phyloP scores from a whole-genome alignment of 2,329 filamentous ascomycete species.

The Fusarium solani-melongenae region DNA sequence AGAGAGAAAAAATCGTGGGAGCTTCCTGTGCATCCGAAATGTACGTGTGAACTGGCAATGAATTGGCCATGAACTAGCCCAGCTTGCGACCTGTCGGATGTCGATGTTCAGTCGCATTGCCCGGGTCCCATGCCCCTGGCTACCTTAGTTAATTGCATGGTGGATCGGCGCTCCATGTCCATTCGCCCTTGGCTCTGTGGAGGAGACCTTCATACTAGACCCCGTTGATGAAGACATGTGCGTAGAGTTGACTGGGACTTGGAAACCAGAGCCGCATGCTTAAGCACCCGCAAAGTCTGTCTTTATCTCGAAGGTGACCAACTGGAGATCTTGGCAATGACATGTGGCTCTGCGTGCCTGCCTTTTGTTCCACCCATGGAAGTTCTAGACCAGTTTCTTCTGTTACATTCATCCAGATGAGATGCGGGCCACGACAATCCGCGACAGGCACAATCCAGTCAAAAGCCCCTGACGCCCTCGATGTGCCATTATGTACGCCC shows the following conservation, averaged over 20 bases:
- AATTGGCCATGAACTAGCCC: constrained; percentile 20
- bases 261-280: constrained; percentile 8
- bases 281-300: not conserved
- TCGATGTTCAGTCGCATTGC: constrained; percentile 19
- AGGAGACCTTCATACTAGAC: not conserved
- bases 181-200: not conserved
- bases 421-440: not conserved
- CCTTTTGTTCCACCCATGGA: not conserved
- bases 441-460: not conserved
- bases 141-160: constrained; percentile 4
- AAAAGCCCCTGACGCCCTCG: not conserved
- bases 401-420: not conserved
- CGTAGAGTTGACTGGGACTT: not conserved
- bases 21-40: constrained; percentile 9
- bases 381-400: constrained; percentile 1
- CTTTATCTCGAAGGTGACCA: not conserved
- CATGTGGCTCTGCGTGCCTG: not conserved
- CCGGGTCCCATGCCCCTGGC: constrained; percentile 8
- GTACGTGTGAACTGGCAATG: constrained; percentile 21
- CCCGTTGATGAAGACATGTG: not conserved
- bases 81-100: constrained; percentile 3
- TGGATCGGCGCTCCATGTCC: constrained; percentile 6
- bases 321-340: not conserved
- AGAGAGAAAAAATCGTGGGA: not conserved
- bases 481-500: not conserved